Base-by-base conservation (phyloP, 2,329 filamentous ascomycete genomes). In the Trichoderma brevicompactum region DNA sequence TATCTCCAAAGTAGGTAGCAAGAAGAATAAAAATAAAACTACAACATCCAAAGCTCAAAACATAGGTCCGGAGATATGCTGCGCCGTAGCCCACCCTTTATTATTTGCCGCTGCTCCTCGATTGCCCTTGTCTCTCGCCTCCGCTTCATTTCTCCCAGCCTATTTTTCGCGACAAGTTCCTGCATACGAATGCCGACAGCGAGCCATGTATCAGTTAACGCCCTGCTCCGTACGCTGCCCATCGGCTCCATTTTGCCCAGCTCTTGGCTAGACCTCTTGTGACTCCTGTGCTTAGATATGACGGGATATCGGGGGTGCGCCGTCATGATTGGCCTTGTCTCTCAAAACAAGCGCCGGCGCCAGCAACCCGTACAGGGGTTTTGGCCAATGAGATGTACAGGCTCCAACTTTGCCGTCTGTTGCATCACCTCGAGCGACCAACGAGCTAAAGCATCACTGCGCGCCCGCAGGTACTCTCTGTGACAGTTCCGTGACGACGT, bases 141-240 rank as follows among this genome's bases (percentile, higher is more conserved):
- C 49, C 49, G 44, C 55, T 36, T 19, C 49, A 53, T 54, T n/a
- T 12, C 12, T 7, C 44, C 53, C 32, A 61, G 34, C 46, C 23
- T 40, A 50, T 50, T 64, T 43, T 58, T 17, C 53, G 36, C 52
- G 56, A 55, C 64, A 53, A 61, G 56, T 62, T 53, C 41, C 64
- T 65, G 64, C 64, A 65, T 62, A 13, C 32, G 28, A 50, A 48
- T 52, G 56, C 64, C 50, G 41, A 56, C 36, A 36, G 23, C 34
- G 34, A 32, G 23, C 55, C 64, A 40, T 48, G 60, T 66, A 58
- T 63, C 59, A 66, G 43, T 66, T 64, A 28, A 53, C 65, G 65
- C 65, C 65, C 65, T 64, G n/a, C 23, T 28, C 23, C 23, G 23
- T 28, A 28, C 12, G 38, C 23, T 43, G 59, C 32, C 32, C 59